phyloP scores from a whole-genome alignment of 176 grass and related monocot genomes.

The Ampelocalamus luodianensis region DNA sequence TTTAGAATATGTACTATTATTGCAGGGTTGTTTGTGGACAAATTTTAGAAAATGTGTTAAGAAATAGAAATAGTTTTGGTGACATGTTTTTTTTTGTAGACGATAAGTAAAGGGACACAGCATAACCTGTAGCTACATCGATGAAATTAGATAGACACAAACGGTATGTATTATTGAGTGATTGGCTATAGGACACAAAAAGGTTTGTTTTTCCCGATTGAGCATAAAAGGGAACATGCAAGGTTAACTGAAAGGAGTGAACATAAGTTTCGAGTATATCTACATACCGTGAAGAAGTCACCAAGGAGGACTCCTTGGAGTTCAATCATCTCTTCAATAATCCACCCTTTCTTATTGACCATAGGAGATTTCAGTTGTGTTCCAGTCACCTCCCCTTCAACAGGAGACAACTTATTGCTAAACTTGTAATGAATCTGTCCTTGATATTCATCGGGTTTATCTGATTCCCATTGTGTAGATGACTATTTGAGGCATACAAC shows the following conservation, averaged over 20 bases:
- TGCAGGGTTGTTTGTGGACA: too few relatives aligned
- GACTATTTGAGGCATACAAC: conserved; percentile 80
- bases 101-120: too few relatives aligned
- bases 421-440: conserved; percentile 80
- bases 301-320: conserved; percentile 88
- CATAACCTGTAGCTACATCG: too few relatives aligned
- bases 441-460: conserved; percentile 67
- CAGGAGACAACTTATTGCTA: conserved; percentile 68
- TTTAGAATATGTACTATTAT: too few relatives aligned
- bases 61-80: too few relatives aligned
- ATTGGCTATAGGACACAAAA: too few relatives aligned
- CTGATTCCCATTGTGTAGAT: conserved; percentile 68
- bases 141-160: too few relatives aligned
- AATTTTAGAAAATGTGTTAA: too few relatives aligned
- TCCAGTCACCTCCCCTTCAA: conserved; percentile 72
- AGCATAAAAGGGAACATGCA: too few relatives aligned
- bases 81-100: too few relatives aligned
- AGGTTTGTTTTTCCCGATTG: too few relatives aligned
- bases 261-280: conserved; percentile 18
- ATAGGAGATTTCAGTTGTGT: conserved; percentile 80
- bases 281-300: conserved; percentile 88
- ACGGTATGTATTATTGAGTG: too few relatives aligned
- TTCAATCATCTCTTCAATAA: conserved; percentile 84
- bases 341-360: conserved; percentile 78
- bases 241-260: background rate